Conservation (phyloP, 306 rosid species). For the Malus asiatica region DNA sequence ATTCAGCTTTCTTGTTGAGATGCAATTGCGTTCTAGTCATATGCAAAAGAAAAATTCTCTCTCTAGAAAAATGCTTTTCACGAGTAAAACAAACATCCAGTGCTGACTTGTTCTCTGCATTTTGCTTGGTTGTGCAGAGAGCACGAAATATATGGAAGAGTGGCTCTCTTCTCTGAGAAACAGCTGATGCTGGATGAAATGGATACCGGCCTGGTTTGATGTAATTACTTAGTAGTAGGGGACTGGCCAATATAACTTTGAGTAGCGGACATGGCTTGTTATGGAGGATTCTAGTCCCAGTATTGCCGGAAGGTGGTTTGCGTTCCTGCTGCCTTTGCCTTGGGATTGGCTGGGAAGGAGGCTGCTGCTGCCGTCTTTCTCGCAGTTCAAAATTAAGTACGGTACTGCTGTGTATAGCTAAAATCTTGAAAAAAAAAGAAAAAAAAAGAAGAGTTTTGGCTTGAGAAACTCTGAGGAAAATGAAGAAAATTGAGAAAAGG, state of each 20-base stretch:
- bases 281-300: background rate
- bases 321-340: background rate
- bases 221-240: background rate
- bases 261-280: background rate
- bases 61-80: background rate
- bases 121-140: slow-evolving; percentile 43
- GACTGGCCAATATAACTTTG: background rate
- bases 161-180: slow-evolving; percentile 72
- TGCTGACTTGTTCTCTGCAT: slow-evolving; percentile 20
- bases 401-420: background rate
- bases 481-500: background rate
- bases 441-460: background rate
- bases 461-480: background rate
- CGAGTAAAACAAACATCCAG: background rate
- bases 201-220: background rate
- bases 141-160: slow-evolving; percentile 71
- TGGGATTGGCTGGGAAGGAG: background rate
- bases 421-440: background rate
- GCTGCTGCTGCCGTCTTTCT: background rate
- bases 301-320: background rate
- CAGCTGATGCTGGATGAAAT: slow-evolving; percentile 31
- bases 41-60: background rate
- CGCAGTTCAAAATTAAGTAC: background rate
- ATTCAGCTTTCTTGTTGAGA: background rate
- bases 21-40: background rate